A percentile compares a stretch with the other conserved stretches of the same genome.
phyloP scores from a whole-genome alignment of 1,284 basidiomycete genomes.

The Trichosporon sp. region DNA sequence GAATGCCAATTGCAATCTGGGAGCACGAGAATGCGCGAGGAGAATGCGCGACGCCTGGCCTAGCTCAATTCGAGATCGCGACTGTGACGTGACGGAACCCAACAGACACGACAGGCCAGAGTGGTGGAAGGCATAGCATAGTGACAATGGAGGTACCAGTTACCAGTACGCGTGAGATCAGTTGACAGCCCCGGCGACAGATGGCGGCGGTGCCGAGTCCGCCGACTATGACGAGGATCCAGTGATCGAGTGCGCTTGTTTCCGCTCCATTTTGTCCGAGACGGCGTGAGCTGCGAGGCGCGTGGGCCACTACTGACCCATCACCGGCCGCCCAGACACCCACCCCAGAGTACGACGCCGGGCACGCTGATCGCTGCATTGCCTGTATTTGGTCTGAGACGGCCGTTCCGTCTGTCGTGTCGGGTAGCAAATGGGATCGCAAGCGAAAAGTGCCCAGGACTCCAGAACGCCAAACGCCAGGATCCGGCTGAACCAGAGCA shows the following conservation, averaged over 20 bases:
- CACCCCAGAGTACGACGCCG: background rate
- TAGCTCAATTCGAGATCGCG: too few species aligned
- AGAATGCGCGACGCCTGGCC: too few species aligned
- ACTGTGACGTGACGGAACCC: background rate
- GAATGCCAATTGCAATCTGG: background rate
- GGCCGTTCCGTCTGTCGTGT: background rate
- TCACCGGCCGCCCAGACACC: too few species aligned
- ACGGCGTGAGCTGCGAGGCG: too few species aligned
- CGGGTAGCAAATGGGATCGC: background rate
- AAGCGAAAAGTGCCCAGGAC: too few species aligned
- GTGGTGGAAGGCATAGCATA: too few species aligned
- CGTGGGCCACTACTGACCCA: too few species aligned
- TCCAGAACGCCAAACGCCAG: too few species aligned
- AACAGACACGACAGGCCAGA: background rate
- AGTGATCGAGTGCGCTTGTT: background rate
- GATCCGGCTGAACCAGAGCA: too few species aligned
- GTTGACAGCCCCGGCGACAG: too few species aligned
- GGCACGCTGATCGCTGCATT: background rate
- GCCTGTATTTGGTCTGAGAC: background rate
- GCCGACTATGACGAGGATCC: background rate
- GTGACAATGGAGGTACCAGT: too few species aligned
- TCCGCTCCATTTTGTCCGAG: background rate
- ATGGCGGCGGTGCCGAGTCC: background rate
- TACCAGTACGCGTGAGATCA: background rate
- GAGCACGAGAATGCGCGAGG: too few species aligned